Evolutionary conservation across 2,329 filamentous ascomycete species (phyloP).

Genomic region (Fusarium tupiense): DNA sequence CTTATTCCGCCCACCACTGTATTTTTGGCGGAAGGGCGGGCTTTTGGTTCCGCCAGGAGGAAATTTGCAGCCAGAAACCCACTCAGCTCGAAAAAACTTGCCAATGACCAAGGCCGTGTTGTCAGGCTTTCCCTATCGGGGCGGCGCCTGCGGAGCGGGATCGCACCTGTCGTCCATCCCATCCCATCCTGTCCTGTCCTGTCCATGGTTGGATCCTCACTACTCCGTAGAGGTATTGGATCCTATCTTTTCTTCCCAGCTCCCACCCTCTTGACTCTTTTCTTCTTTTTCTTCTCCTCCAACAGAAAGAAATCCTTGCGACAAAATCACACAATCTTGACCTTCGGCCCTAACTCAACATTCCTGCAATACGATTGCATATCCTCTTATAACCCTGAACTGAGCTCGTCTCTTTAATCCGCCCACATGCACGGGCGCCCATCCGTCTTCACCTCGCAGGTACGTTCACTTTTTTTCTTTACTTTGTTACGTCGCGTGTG

Average conservation of each 20-base stretch:
- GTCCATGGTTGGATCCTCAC: not conserved
- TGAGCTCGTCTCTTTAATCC: slow-evolving; percentile 55
- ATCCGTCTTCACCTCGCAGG: slow-evolving; percentile 89
- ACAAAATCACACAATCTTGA: not conserved
- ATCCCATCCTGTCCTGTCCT: not conserved
- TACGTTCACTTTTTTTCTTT: slow-evolving; percentile 52
- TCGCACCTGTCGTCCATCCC: slow-evolving; percentile 3
- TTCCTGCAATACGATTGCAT: slow-evolving; percentile 22
- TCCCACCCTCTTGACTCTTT: slow-evolving; percentile 21
- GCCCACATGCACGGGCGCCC: slow-evolving; percentile 88
- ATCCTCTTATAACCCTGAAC: slow-evolving; percentile 37
- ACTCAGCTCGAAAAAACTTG: slow-evolving; percentile 32
- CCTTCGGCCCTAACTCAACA: slow-evolving; percentile 13
- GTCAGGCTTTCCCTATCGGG: slow-evolving; percentile 23
- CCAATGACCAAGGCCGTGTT: slow-evolving; percentile 43
- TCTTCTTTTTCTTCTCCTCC: slow-evolving; percentile 17
- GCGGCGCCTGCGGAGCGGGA: slow-evolving; percentile 26
- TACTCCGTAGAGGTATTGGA: not conserved
- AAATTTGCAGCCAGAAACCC: slow-evolving; percentile 15
- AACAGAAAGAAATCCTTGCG: slow-evolving; percentile 34
- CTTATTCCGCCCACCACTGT: slow-evolving; percentile 16
- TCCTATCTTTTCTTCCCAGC: slow-evolving; percentile 25
- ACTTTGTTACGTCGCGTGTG: slow-evolving; percentile 2
- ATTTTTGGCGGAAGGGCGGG: slow-evolving; percentile 22
- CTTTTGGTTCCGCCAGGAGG: slow-evolving; percentile 17